Percentiles rank a stretch among this genome's conserved stretches.
phyloP scores from a whole-genome alignment of 768 basidiomycete genomes.

The Tricholoma saponaceum region DNA sequence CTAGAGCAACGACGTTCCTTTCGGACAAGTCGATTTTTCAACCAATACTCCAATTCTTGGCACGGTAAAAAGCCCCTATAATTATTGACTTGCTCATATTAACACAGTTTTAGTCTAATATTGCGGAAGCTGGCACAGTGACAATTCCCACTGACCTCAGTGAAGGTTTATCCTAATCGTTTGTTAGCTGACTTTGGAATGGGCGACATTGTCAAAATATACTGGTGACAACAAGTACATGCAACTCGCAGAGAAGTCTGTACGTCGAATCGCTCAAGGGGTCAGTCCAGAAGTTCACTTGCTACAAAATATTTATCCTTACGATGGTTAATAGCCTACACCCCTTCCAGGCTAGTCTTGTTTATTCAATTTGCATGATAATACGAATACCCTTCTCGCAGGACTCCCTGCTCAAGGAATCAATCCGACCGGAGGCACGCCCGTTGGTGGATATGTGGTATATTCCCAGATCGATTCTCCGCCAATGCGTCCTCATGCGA shows the following conservation, averaged over 20 bases:
- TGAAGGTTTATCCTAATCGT: neutral
- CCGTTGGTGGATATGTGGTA: slow-evolving; percentile 30
- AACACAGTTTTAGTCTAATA: slow-evolving; percentile 33
- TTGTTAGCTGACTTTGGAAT: slow-evolving; percentile 54
- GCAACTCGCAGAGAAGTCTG: slow-evolving; percentile 46
- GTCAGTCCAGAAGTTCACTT: neutral
- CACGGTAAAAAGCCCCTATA: neutral
- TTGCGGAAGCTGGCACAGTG: slow-evolving; percentile 53
- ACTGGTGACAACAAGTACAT: slow-evolving; percentile 60
- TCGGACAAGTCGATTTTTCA: slow-evolving; percentile 35
- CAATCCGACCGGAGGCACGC: slow-evolving; percentile 43
- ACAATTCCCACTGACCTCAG: slow-evolving; percentile 3
- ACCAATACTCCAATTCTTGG: slow-evolving; percentile 24
- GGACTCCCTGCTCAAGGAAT: slow-evolving; percentile 54
- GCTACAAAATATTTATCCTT: neutral
- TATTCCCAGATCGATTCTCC: neutral
- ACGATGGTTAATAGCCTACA: slow-evolving; percentile 21
- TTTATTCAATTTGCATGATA: slow-evolving; percentile 27
- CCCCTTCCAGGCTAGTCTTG: slow-evolving; percentile 25
- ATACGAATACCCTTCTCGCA: slow-evolving; percentile 23
- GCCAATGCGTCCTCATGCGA: neutral
- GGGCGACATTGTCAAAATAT: slow-evolving; percentile 48
- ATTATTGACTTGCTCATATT: neutral
- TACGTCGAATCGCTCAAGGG: slow-evolving; percentile 41
- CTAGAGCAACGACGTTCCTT: slow-evolving; percentile 35